phyloP scores from a whole-genome alignment of 2,329 filamentous ascomycete species.

The Penicillium italicum region DNA sequence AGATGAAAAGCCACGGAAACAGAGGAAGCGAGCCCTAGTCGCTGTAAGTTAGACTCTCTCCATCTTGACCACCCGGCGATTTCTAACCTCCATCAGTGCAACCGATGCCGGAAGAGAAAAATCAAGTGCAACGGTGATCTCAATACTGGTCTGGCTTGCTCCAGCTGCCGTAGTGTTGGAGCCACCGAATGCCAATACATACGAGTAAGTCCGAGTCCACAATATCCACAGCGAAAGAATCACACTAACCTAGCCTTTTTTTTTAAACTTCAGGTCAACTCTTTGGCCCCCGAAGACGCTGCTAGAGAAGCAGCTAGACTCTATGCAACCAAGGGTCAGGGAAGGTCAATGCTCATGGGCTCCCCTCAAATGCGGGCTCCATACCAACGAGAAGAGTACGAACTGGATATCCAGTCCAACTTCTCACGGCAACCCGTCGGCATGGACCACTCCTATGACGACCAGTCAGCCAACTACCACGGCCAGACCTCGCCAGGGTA shows the following conservation, averaged over 20 bases:
- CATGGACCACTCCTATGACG: conserved; percentile 32
- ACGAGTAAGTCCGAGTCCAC: conserved; percentile 53
- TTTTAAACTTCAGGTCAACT: conserved; percentile 30
- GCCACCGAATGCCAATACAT: conserved; percentile 68
- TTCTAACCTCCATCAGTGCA: conserved; percentile 58
- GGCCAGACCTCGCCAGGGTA: conserved; percentile 34
- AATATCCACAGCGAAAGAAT: neutral
- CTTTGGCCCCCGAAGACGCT: conserved; percentile 25
- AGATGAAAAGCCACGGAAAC: conserved; percentile 39
- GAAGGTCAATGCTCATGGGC: conserved; percentile 11
- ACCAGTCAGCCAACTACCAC: conserved; percentile 31
- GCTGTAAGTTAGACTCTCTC: conserved; percentile 40
- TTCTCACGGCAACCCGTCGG: conserved; percentile 24
- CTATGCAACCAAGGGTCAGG: conserved; percentile 11
- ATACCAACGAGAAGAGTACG: conserved; percentile 27
- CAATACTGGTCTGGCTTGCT: conserved; percentile 71
- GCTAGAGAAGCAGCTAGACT: conserved; percentile 2
- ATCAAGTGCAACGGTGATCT: conserved; percentile 89
- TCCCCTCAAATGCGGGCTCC: conserved; percentile 19
- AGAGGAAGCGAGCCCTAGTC: conserved; percentile 53
- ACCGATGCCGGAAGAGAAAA: conserved; percentile 85
- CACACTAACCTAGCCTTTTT: neutral
- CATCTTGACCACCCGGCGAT: neutral
- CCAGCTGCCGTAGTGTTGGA: conserved; percentile 75
- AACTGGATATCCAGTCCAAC: conserved; percentile 22